Conservation (phyloP, 331 rosid genomes). For the Arachis monticola region DNA sequence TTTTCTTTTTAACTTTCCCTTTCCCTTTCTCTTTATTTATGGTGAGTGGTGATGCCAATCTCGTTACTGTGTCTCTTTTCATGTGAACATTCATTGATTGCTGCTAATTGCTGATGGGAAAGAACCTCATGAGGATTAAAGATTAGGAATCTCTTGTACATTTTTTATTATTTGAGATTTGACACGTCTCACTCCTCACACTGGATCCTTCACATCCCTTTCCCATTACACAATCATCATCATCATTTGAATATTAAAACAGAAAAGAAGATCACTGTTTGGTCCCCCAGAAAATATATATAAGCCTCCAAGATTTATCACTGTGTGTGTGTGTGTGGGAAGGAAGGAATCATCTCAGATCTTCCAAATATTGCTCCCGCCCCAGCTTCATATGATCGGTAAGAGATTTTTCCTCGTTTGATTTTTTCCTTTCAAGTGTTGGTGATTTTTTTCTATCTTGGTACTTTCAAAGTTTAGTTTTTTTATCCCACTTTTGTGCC, state of each 20-base stretch:
- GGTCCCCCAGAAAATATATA: constrained; percentile 6
- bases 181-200: constrained; percentile 17
- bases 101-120: background rate
- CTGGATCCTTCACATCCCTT: background rate
- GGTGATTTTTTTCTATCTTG: constrained; percentile 38
- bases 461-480: constrained; percentile 24
- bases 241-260: background rate
- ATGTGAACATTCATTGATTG: constrained; percentile 37
- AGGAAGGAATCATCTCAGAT: constrained; percentile 39
- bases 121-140: background rate
- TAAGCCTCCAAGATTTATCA: background rate
- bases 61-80: constrained; percentile 2
- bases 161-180: background rate
- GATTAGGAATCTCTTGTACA: no score
- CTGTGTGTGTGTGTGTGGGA: background rate
- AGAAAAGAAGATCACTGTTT: constrained; percentile 6
- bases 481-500: constrained; percentile 19
- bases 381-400: constrained; percentile 57
- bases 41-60: background rate
- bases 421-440: background rate
- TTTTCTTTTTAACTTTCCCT: constrained; percentile 1
- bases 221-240: background rate
- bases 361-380: constrained; percentile 42
- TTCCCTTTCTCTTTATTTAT: background rate
- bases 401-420: constrained; percentile 38